Percentiles rank a stretch among this genome's conserved stretches.
These are phyloP conservation scores for Colletotrichum sp. DNA, from an alignment of 2,329 filamentous ascomycete species.

Conservation along the genomic window DNA sequence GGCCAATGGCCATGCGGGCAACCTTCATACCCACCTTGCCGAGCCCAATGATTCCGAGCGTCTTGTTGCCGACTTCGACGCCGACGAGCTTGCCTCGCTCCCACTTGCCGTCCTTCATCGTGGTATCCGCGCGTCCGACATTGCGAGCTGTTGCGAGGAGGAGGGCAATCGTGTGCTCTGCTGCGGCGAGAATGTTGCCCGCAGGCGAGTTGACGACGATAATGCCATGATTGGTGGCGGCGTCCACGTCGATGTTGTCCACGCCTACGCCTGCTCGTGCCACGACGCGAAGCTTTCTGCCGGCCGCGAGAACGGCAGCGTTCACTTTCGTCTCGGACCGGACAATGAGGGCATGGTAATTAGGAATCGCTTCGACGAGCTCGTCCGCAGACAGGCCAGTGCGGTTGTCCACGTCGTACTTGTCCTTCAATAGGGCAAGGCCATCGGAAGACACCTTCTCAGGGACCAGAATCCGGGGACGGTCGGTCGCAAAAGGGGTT, in stretches of 20 bases:
- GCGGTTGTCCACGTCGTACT: slow-evolving; percentile 73
- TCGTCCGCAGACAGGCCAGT: slow-evolving; percentile 67
- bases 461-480: slow-evolving; percentile 68
- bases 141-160: slow-evolving; percentile 78
- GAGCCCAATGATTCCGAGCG: slow-evolving; percentile 76
- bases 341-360: slow-evolving; percentile 79
- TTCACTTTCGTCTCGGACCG: slow-evolving; percentile 85
- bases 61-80: slow-evolving; percentile 79
- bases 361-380: slow-evolving; percentile 68
- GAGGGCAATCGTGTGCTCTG: slow-evolving; percentile 78
- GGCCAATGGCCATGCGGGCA: slow-evolving; percentile 76
- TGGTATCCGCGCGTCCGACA: slow-evolving; percentile 72
- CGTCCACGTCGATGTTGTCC: slow-evolving; percentile 79
- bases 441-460: slow-evolving; percentile 85
- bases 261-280: slow-evolving; percentile 83
- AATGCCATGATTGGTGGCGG: slow-evolving; percentile 74
- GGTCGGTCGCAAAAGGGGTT: slow-evolving; percentile 20
- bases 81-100: slow-evolving; percentile 77
- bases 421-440: slow-evolving; percentile 68
- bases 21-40: slow-evolving; percentile 87
- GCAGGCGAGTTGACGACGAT: slow-evolving; percentile 82
- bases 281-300: slow-evolving; percentile 75
- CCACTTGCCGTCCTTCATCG: slow-evolving; percentile 75
- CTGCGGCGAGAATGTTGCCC: slow-evolving; percentile 82
- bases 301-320: slow-evolving; percentile 67